phyloP scores from a whole-genome alignment of 352 stramenopile genomes.

The Phytopythium boreale region DNA sequence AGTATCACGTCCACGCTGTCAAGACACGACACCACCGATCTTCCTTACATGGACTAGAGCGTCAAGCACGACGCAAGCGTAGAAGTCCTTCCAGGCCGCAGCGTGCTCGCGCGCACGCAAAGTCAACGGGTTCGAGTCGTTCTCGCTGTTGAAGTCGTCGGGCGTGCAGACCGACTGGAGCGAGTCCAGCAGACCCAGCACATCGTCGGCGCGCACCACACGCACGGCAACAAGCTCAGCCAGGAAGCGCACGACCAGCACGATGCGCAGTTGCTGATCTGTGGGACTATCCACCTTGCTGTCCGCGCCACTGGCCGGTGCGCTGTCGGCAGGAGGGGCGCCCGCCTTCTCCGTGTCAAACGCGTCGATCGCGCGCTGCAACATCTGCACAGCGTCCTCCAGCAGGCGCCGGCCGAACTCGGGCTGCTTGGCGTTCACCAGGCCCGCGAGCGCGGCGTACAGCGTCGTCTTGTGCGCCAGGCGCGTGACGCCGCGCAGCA shows the following conservation, averaged over 20 bases:
- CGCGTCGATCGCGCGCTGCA: constrained; percentile 64
- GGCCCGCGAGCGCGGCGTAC: constrained; percentile 60
- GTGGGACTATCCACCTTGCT: constrained; percentile 8
- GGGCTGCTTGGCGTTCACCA: constrained; percentile 61
- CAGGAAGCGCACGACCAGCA: constrained; percentile 63
- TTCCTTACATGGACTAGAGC: constrained; percentile 52
- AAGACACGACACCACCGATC: background rate
- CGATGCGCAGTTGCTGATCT: constrained; percentile 30
- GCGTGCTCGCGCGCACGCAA: constrained; percentile 44
- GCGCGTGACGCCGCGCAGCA: constrained; percentile 48
- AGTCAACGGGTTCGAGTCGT: constrained; percentile 28
- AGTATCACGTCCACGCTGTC: background rate
- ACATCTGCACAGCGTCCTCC: constrained; percentile 20
- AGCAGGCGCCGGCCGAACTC: constrained; percentile 58
- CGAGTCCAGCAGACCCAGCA: constrained; percentile 57
- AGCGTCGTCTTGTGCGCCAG: constrained; percentile 71
- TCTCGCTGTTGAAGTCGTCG: constrained; percentile 52
- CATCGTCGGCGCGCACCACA: constrained; percentile 58
- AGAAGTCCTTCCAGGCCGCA: constrained; percentile 76
- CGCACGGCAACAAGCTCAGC: constrained; percentile 49
- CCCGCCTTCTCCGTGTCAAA: constrained; percentile 36
- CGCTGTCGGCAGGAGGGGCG: background rate
- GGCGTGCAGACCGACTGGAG: constrained; percentile 63
- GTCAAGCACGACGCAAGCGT: constrained; percentile 66
- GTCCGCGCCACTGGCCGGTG: background rate